Conservation (phyloP, 768 basidiomycete genomes). For the Kwoniella bestiolae region DNA sequence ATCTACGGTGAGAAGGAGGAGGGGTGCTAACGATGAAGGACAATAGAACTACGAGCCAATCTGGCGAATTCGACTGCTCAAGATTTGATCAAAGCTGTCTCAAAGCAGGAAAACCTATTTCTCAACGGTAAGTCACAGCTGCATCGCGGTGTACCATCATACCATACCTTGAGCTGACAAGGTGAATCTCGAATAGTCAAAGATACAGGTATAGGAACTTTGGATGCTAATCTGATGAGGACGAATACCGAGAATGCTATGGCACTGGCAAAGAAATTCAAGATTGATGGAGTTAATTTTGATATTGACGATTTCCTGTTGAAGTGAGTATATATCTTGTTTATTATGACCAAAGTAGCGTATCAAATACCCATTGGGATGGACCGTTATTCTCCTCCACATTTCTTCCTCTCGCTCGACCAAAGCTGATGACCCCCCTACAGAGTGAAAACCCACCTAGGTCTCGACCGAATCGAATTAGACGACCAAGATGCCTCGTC, state of each 20-base stretch:
- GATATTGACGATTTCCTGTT: conserved; percentile 86
- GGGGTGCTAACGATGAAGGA: no score
- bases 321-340: conserved; percentile 38
- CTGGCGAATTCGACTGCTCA: conserved; percentile 28
- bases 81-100: conserved; percentile 23
- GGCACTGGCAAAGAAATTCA: conserved; percentile 87
- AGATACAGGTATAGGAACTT: conserved; percentile 82
- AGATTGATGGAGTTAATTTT: conserved; percentile 82
- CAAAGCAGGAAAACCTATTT: conserved; percentile 29
- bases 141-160: no score
- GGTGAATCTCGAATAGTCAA: no score
- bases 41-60: conserved; percentile 34
- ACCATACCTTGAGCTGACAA: no score
- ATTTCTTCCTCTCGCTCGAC: neutral
- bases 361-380: no score
- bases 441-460: conserved; percentile 43
- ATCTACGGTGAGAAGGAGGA: no score
- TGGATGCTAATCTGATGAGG: conserved; percentile 82
- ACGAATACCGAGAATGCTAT: conserved; percentile 78
- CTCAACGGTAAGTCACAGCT: conserved; percentile 18
- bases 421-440: neutral
- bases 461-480: conserved; percentile 34
- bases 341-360: no score
- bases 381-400: no score
- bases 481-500: conserved; percentile 40